Evolutionary conservation across 208 protist genomes (phyloP).

Genomic region (Naegleria lovaniensis): DNA sequence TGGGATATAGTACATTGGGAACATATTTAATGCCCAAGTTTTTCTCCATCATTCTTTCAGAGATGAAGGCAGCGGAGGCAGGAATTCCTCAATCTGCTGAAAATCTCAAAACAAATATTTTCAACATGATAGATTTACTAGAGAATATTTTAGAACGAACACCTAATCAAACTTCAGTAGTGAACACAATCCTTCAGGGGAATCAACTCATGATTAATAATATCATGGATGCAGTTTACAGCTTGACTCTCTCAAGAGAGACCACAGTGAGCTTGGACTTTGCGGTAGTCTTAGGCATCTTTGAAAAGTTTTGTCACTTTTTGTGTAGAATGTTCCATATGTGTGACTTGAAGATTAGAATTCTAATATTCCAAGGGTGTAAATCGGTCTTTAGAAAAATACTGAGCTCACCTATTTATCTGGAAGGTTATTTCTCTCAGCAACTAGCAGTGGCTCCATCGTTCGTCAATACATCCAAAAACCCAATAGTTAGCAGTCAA

Average conservation of each 20-base stretch:
- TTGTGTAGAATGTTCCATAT: not conserved
- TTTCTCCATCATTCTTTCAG: not conserved
- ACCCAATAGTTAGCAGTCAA: not conserved
- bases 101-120: not conserved
- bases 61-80: not conserved
- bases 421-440: not conserved
- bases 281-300: not conserved
- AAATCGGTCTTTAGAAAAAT: not conserved
- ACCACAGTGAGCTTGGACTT: not conserved
- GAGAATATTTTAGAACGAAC: not conserved
- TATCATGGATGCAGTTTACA: not conserved
- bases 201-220: not conserved
- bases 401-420: not conserved
- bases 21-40: constrained; percentile 6
- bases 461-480: not conserved
- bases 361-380: not conserved
- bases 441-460: not conserved
- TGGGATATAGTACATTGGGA: not conserved
- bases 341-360: not conserved
- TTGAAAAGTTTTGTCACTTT: not conserved
- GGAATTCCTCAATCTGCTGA: not conserved
- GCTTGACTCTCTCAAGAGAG: not conserved
- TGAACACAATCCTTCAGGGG: not conserved
- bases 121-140: not conserved
- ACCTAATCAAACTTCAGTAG: not conserved